A percentile compares a stretch with the other conserved stretches of the same genome.
phyloP scores from a whole-genome alignment of 305 asterid genomes.

The Andrographis paniculata region DNA sequence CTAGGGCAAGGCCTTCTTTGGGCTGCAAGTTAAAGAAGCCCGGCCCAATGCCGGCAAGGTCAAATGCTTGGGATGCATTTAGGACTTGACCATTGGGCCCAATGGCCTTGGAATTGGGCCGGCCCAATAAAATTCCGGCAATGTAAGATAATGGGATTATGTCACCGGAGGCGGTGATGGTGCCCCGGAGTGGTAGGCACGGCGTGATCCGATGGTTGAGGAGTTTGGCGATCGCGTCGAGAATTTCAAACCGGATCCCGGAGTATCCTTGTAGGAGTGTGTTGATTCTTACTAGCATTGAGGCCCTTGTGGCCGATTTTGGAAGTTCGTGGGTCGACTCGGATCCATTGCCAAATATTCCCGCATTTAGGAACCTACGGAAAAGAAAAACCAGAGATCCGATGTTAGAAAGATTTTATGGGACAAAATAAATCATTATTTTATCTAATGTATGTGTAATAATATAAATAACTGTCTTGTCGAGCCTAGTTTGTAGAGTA shows the following conservation, averaged over 20 bases:
- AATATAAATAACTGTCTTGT: too few species aligned
- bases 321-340: background rate
- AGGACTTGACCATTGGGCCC: slow-evolving; percentile 42
- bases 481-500: too few species aligned
- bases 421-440: too few species aligned
- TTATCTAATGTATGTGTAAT: too few species aligned
- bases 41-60: slow-evolving; percentile 30
- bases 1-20: slow-evolving; percentile 62
- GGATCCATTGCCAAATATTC: background rate
- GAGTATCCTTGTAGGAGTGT: background rate
- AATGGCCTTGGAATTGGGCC: slow-evolving; percentile 49
- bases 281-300: background rate
- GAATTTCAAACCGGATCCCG: background rate
- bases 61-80: slow-evolving; percentile 41
- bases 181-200: slow-evolving; percentile 56
- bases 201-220: slow-evolving; percentile 23
- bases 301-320: background rate
- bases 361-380: background rate
- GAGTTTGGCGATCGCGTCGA: background rate
- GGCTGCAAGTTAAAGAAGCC: slow-evolving; percentile 64
- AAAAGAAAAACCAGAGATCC: background rate
- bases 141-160: slow-evolving; percentile 59
- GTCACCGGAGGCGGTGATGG: slow-evolving; percentile 54
- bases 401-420: background rate
- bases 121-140: slow-evolving; percentile 50